A percentile compares a stretch with the other conserved stretches of the same genome.
phyloP scores from a whole-genome alignment of 192 early-diverging fungal species.

The Backusella luteola region DNA sequence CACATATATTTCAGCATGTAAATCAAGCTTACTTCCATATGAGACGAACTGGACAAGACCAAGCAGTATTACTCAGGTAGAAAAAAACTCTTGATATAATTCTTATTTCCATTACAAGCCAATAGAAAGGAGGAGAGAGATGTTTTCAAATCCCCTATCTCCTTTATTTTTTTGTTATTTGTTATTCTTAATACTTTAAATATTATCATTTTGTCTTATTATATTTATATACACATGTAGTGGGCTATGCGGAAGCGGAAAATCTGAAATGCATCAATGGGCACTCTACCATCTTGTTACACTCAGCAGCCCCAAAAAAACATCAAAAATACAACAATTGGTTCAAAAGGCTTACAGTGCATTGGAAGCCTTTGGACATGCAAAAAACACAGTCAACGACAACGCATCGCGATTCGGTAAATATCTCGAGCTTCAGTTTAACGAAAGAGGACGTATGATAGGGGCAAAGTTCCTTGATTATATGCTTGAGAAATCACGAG shows the following conservation, averaged over 20 bases:
- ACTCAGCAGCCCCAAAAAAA: conserved; percentile 67
- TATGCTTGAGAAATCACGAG: conserved; percentile 80
- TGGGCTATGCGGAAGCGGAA: conserved; percentile 25
- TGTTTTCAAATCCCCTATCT: conserved; percentile 6
- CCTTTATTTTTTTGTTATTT: conserved; percentile 6
- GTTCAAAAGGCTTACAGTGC: conserved; percentile 69
- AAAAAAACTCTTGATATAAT: background rate
- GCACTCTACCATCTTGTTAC: conserved; percentile 64
- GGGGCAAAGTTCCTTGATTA: conserved; percentile 85
- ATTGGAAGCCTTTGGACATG: conserved; percentile 87
- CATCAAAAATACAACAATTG: conserved; percentile 60
- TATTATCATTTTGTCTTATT: background rate
- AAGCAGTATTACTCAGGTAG: conserved; percentile 87
- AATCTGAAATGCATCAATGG: conserved; percentile 65
- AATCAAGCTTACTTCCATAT: conserved; percentile 87
- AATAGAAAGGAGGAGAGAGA: background rate
- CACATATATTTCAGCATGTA: conserved; percentile 86
- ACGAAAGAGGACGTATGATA: conserved; percentile 82
- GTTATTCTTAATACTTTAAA: background rate
- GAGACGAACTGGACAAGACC: conserved; percentile 83
- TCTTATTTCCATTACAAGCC: background rate
- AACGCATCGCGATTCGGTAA: conserved; percentile 80
- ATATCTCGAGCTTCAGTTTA: conserved; percentile 85
- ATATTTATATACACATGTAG: conserved; percentile 16
- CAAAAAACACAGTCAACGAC: conserved; percentile 63